Percentiles rank a stretch among this genome's conserved stretches.
Conservation (phyloP, 805 yeast genomes). For the Lachancea mirantina region DNA sequence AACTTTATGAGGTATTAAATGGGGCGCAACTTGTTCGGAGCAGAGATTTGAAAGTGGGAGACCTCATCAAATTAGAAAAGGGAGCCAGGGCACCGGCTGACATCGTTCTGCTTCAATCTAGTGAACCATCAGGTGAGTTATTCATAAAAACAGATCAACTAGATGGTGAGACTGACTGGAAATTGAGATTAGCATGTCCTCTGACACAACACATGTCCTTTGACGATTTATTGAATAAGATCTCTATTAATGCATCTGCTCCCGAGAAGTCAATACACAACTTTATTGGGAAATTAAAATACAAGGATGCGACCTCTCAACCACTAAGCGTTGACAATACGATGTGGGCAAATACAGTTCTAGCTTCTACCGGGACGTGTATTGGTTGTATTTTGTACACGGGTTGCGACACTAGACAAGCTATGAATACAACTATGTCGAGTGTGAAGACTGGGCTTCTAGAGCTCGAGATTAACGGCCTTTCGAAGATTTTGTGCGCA, state of each 20-base stretch:
- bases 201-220: constrained; percentile 57
- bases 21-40: constrained; percentile 40
- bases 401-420: constrained; percentile 89
- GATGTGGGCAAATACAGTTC: constrained; percentile 95
- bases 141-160: constrained; percentile 95
- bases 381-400: constrained; percentile 85
- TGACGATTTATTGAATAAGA: constrained; percentile 42
- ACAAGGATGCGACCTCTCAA: constrained; percentile 45
- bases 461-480: constrained; percentile 81
- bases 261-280: constrained; percentile 81
- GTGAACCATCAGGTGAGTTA: constrained; percentile 76
- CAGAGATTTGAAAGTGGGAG: constrained; percentile 74
- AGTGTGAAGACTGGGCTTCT: constrained; percentile 85
- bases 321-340: constrained; percentile 85
- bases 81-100: constrained; percentile 93
- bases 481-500: constrained; percentile 82
- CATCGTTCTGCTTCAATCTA: constrained; percentile 73
- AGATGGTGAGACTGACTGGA: constrained; percentile 99
- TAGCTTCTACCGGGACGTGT: constrained; percentile 82
- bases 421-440: constrained; percentile 82
- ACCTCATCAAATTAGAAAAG: constrained; percentile 68
- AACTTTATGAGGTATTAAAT: constrained; percentile 65
- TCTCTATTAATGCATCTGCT: constrained; percentile 59
- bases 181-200: constrained; percentile 70
- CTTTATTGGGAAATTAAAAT: constrained; percentile 67